phyloP scores from a whole-genome alignment of 345 rosid genomes.

The Brassica cretica region DNA sequence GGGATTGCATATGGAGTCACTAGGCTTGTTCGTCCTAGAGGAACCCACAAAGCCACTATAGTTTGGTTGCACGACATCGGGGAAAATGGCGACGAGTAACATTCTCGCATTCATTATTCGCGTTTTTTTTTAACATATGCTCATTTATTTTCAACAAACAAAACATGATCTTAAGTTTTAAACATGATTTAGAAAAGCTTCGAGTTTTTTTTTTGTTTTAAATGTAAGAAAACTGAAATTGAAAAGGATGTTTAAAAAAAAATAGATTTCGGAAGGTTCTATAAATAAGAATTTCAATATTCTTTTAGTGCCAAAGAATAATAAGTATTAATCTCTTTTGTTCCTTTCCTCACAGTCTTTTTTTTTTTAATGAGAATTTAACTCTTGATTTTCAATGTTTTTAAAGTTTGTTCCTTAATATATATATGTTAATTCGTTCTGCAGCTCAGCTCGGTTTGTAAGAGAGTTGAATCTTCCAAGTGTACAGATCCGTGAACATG shows the following conservation, averaged over 20 bases:
- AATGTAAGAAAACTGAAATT: background rate
- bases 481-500: conserved; percentile 6
- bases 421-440: background rate
- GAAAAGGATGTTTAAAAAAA: background rate
- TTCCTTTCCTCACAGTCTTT: background rate
- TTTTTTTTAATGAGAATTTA: background rate
- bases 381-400: background rate
- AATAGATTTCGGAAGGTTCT: background rate
- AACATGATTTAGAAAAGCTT: background rate
- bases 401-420: background rate
- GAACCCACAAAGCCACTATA: conserved; percentile 8
- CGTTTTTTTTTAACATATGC: background rate
- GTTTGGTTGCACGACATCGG: conserved; percentile 18
- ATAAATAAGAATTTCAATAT: background rate
- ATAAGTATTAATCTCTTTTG: background rate
- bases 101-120: background rate
- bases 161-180: background rate
- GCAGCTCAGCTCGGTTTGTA: conserved; percentile 11
- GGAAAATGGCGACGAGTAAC: background rate
- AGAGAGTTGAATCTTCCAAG: background rate
- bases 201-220: background rate
- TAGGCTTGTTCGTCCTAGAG: background rate
- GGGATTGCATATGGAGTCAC: background rate
- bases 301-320: background rate
- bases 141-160: background rate